phyloP scores from a whole-genome alignment of 495 filamentous ascomycete species.

The Margaritispora aquatica region DNA sequence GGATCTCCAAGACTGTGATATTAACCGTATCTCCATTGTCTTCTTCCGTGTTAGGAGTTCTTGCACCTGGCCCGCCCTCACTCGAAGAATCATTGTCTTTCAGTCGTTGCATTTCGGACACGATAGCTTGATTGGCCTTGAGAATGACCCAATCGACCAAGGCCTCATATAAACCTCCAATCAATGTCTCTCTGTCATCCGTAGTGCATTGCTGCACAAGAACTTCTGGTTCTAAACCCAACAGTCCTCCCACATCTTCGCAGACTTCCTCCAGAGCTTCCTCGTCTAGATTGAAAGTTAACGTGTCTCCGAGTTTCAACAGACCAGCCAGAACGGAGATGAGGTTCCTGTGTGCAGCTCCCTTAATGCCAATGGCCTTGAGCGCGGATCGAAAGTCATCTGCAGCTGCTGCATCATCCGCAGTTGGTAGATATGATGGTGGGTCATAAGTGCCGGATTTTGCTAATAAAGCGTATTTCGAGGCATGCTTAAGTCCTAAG shows the following conservation, averaged over 20 bases:
- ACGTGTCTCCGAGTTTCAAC: constrained; percentile 84
- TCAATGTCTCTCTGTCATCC: constrained; percentile 72
- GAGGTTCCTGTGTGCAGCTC: constrained; percentile 68
- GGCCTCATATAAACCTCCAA: constrained; percentile 87
- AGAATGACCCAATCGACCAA: constrained; percentile 90
- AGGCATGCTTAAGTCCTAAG: constrained; percentile 74
- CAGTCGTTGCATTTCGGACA: constrained; percentile 58
- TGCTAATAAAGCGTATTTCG: constrained; percentile 70
- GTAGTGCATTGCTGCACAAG: constrained; percentile 73
- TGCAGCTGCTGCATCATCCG: constrained; percentile 86
- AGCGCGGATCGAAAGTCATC: constrained; percentile 84
- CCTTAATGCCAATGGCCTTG: constrained; percentile 88
- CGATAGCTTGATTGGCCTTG: constrained; percentile 86
- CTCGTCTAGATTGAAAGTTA: constrained; percentile 78
- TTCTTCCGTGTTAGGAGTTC: constrained; percentile 57
- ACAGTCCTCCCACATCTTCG: constrained; percentile 79
- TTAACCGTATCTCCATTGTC: constrained; percentile 77
- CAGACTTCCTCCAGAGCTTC: constrained; percentile 82
- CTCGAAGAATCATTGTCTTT: constrained; percentile 56
- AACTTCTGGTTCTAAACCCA: constrained; percentile 83
- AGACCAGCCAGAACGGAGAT: constrained; percentile 81
- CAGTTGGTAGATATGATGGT: constrained; percentile 84
- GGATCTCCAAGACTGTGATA: constrained; percentile 84
- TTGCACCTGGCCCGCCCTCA: constrained; percentile 39
- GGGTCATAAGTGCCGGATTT: constrained; percentile 82